Percentiles rank a stretch among this genome's conserved stretches.
phyloP scores from a whole-genome alignment of 129 eudicot genomes.

The Artemisia annua region DNA sequence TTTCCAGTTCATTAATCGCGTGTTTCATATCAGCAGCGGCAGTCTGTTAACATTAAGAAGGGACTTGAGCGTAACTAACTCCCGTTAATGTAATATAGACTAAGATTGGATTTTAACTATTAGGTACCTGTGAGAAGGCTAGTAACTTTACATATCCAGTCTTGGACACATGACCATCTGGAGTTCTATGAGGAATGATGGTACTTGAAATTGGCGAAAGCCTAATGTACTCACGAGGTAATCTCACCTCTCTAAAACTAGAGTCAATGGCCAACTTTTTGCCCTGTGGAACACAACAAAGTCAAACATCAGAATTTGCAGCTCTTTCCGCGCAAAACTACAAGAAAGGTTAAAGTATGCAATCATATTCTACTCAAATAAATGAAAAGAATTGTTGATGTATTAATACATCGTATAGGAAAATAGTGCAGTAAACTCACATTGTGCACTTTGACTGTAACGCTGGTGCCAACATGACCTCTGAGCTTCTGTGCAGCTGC shows the following conservation, averaged over 20 bases:
- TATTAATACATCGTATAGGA: neutral
- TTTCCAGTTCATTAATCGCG: slow-evolving; percentile 68
- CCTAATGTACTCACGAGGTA: slow-evolving; percentile 82
- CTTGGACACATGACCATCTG: slow-evolving; percentile 78
- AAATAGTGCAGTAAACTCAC: slow-evolving; percentile 33
- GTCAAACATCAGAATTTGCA: slow-evolving; percentile 1
- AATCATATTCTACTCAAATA: neutral
- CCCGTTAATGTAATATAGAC: neutral
- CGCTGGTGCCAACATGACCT: slow-evolving; percentile 94
- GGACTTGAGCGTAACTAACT: neutral
- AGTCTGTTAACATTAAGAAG: slow-evolving; percentile 48
- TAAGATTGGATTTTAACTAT: neutral
- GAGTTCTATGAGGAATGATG: slow-evolving; percentile 75
- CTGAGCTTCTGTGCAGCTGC: slow-evolving; percentile 96
- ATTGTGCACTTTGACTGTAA: slow-evolving; percentile 73
- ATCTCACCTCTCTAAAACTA: slow-evolving; percentile 69
- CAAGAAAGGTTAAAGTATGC: neutral
- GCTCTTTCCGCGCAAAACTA: slow-evolving; percentile 2
- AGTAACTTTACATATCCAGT: slow-evolving; percentile 88
- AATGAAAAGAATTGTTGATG: neutral
- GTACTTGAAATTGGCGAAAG: slow-evolving; percentile 93
- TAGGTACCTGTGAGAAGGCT: slow-evolving; percentile 85
- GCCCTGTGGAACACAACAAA: slow-evolving; percentile 50
- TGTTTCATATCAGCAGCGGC: slow-evolving; percentile 95
- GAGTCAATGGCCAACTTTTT: slow-evolving; percentile 49